phyloP scores from a whole-genome alignment of 345 rosid species.

The Bretschneidera sinensis region DNA sequence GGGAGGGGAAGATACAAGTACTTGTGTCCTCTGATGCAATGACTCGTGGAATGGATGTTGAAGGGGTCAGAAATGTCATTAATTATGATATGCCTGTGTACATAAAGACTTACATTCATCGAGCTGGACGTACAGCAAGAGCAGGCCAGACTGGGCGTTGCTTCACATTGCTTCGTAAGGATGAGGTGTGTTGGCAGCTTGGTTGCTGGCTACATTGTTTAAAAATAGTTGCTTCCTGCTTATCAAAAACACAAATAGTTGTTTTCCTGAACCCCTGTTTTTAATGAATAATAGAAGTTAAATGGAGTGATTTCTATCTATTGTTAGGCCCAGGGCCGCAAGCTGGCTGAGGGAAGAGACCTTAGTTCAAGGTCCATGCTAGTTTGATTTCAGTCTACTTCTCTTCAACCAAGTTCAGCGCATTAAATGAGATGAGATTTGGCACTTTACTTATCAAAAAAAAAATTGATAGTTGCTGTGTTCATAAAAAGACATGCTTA shows the following conservation, averaged over 20 bases:
- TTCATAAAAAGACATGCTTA: no score
- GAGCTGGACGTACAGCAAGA: slow-evolving; percentile 97
- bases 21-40: slow-evolving; percentile 94
- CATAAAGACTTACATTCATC: slow-evolving; percentile 82
- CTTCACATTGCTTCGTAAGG: slow-evolving; percentile 68
- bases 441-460: no score
- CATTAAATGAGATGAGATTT: neutral
- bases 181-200: slow-evolving; percentile 46
- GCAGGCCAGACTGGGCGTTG: slow-evolving; percentile 86
- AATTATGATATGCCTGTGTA: slow-evolving; percentile 84
- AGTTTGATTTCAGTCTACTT: neutral
- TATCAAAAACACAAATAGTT: no score
- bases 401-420: neutral
- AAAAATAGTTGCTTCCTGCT: no score
- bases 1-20: slow-evolving; percentile 76
- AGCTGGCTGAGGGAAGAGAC: neutral
- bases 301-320: neutral
- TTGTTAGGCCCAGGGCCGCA: no score
- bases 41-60: slow-evolving; percentile 97
- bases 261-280: neutral
- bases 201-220: neutral
- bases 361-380: neutral
- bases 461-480: no score
- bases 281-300: neutral
- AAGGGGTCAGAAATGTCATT: slow-evolving; percentile 80